Evolutionary conservation across 306 rosid genomes (phyloP).

Genomic region (Quercus parvula): DNA sequence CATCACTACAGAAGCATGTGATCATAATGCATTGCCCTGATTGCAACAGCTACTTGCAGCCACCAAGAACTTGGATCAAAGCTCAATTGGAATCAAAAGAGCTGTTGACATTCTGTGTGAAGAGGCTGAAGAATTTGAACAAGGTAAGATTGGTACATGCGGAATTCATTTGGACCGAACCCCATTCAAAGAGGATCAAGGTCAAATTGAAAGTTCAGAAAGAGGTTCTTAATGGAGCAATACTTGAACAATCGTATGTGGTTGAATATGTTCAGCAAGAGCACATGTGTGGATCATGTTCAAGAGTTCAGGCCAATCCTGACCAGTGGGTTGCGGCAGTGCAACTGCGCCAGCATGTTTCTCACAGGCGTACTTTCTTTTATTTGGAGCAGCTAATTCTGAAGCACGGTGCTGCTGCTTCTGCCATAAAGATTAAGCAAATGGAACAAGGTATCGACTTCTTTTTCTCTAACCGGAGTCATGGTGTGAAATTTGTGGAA

Average conservation of each 20-base stretch:
- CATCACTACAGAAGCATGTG: slow-evolving; percentile 54
- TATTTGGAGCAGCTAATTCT: slow-evolving; percentile 63
- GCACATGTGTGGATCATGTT: slow-evolving; percentile 62
- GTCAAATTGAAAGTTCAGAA: slow-evolving; percentile 58
- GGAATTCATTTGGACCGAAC: slow-evolving; percentile 53
- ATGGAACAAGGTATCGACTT: slow-evolving; percentile 69
- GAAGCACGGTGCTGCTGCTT: slow-evolving; percentile 68
- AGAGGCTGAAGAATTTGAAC: slow-evolving; percentile 49
- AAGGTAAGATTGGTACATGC: slow-evolving; percentile 50
- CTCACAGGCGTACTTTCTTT: slow-evolving; percentile 63
- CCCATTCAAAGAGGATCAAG: slow-evolving; percentile 67
- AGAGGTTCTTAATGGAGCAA: slow-evolving; percentile 59
- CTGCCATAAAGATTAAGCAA: slow-evolving; percentile 59
- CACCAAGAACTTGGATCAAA: slow-evolving; percentile 62
- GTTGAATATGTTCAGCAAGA: slow-evolving; percentile 59
- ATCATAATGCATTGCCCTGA: slow-evolving; percentile 53
- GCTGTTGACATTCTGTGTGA: slow-evolving; percentile 58
- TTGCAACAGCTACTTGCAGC: slow-evolving; percentile 61
- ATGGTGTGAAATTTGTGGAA: slow-evolving; percentile 62
- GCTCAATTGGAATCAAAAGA: slow-evolving; percentile 59
- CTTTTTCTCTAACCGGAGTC: slow-evolving; percentile 61
- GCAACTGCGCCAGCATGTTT: slow-evolving; percentile 66
- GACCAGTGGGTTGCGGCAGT: slow-evolving; percentile 73
- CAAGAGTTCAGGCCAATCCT: slow-evolving; percentile 62
- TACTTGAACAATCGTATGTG: slow-evolving; percentile 53